phyloP scores from a whole-genome alignment of 305 asterid species.

The Fraxinus paxiana region DNA sequence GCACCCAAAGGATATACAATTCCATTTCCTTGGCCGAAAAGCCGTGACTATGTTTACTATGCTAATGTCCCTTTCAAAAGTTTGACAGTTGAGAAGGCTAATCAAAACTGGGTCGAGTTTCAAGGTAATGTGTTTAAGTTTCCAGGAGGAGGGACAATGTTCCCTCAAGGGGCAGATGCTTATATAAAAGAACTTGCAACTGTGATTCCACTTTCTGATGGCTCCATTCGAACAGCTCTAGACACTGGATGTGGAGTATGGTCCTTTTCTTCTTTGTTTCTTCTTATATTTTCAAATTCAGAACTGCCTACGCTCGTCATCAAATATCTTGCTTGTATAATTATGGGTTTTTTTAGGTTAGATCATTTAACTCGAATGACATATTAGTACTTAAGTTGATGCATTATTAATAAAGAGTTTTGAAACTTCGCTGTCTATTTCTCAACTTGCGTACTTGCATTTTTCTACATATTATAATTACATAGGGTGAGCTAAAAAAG shows the following conservation, averaged over 20 bases:
- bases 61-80: constrained; percentile 81
- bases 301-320: not conserved
- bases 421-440: not conserved
- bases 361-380: not conserved
- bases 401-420: not conserved
- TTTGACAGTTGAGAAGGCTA: constrained; percentile 88
- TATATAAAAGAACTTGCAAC: constrained; percentile 77
- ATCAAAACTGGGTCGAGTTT: constrained; percentile 79
- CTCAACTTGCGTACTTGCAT: not conserved
- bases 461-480: not conserved
- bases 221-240: constrained; percentile 75
- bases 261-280: constrained; percentile 14
- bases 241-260: constrained; percentile 96
- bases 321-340: not conserved
- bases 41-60: constrained; percentile 83
- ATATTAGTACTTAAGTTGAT: not conserved
- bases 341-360: not conserved
- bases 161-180: constrained; percentile 89
- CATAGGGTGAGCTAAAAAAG: not conserved
- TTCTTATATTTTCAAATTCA: not conserved
- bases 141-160: constrained; percentile 98
- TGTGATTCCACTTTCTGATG: constrained; percentile 65
- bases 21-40: constrained; percentile 95
- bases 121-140: constrained; percentile 81
- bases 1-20: constrained; percentile 76